Conservation (phyloP, 768 basidiomycete species). For the Leccinum broughii region DNA sequence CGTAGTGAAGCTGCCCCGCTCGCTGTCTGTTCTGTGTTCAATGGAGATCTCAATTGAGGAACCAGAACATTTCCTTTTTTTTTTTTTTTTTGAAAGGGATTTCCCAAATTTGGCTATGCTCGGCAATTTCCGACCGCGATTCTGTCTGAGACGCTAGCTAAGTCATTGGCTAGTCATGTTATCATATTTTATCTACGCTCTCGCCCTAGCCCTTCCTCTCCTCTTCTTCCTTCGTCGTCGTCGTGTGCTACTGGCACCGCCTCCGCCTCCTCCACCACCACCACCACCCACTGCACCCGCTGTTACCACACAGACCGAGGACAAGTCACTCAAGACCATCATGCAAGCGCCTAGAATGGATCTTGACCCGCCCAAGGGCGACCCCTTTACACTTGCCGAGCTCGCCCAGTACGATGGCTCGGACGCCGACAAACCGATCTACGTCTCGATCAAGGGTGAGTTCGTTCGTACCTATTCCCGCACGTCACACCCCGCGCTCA, state of each 20-base stretch:
- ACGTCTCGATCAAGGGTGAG: slow-evolving; percentile 89
- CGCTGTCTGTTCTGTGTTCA: neutral
- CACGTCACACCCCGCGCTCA: neutral
- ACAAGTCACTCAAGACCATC: slow-evolving; percentile 51
- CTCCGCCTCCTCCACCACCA: neutral
- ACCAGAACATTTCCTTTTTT: neutral
- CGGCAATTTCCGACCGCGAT: slow-evolving; percentile 18
- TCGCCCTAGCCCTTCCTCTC: slow-evolving; percentile 35
- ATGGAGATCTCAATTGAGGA: neutral
- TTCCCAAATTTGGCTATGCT: neutral
- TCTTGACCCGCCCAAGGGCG: slow-evolving; percentile 70
- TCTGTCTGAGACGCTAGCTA: slow-evolving; percentile 2
- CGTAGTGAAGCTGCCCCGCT: neutral
- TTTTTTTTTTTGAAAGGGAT: neutral
- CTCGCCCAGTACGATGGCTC: slow-evolving; percentile 74
- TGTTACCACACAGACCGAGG: slow-evolving; percentile 20
- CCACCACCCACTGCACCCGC: neutral
- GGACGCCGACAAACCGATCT: slow-evolving; percentile 68
- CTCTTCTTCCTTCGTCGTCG: slow-evolving; percentile 28
- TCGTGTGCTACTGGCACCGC: slow-evolving; percentile 7
- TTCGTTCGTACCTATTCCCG: slow-evolving; percentile 34
- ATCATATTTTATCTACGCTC: slow-evolving; percentile 29
- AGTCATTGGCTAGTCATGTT: slow-evolving; percentile 2
- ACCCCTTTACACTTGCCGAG: slow-evolving; percentile 70
- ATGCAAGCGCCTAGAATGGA: slow-evolving; percentile 69